phyloP scores from a whole-genome alignment of 2,329 filamentous ascomycete genomes.

The Xylariaceae sp. region DNA sequence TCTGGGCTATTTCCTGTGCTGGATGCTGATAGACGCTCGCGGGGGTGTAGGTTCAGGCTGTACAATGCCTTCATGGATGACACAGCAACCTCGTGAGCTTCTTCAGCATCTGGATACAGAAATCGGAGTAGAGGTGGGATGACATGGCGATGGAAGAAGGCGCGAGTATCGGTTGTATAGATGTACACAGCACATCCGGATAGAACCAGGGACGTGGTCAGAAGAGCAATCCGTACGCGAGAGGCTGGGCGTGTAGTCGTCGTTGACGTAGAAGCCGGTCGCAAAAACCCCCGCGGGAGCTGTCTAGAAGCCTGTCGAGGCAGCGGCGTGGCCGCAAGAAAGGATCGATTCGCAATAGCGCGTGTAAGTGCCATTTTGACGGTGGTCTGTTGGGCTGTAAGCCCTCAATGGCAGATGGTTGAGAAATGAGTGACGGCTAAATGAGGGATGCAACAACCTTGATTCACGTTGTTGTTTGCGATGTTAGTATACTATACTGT shows the following conservation, averaged over 20 bases:
- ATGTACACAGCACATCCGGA: slow-evolving; percentile 54
- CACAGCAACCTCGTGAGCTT: slow-evolving; percentile 83
- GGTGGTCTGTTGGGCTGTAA: slow-evolving; percentile 22
- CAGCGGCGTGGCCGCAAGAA: slow-evolving; percentile 17
- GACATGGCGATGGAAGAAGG: slow-evolving; percentile 66
- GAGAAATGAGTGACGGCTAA: slow-evolving; percentile 11
- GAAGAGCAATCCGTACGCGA: slow-evolving; percentile 31
- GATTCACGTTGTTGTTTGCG: no score
- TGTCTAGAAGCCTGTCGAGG: slow-evolving; percentile 18
- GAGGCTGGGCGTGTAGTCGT: slow-evolving; percentile 4
- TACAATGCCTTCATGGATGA: slow-evolving; percentile 69
- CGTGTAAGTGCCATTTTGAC: slow-evolving; percentile 27
- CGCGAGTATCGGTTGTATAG: slow-evolving; percentile 73
- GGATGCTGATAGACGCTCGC: slow-evolving; percentile 61
- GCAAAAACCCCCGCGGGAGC: slow-evolving; percentile 17
- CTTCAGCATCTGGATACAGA: slow-evolving; percentile 75
- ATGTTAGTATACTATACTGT: no score
- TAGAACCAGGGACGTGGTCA: slow-evolving; percentile 41
- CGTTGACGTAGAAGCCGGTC: slow-evolving; percentile 20
- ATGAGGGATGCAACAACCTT: slow-evolving; percentile 1
- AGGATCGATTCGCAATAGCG: slow-evolving; percentile 20
- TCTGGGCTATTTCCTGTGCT: slow-evolving; percentile 33
- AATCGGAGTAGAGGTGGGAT: slow-evolving; percentile 64
- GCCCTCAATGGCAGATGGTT: slow-evolving; percentile 28
- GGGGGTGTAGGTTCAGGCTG: slow-evolving; percentile 71